Evolutionary conservation across 2,329 filamentous ascomycete genomes (phyloP), one percentile per base, ranked within the genome.

Genomic region (Penicillium glabrum): DNA sequence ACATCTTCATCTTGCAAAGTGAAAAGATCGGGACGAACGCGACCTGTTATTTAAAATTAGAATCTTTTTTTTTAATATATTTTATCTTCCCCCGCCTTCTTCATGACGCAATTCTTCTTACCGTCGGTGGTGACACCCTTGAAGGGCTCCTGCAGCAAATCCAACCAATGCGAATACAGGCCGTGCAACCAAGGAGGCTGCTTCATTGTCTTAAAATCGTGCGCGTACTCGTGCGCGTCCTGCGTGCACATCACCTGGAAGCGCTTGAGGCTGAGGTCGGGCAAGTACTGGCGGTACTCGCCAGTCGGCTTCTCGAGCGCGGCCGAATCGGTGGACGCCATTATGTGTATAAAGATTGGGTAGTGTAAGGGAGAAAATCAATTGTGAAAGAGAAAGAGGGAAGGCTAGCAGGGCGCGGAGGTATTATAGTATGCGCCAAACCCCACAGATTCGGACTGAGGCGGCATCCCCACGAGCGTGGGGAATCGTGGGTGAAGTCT

Each of bases 101-200:
- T 5, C 19, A 19, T 16, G 47, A 41, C 35, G 31, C 33, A 29
- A 37, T 48, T 13, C n/a, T 11, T 61, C 73, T 27, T 73, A 81
- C 88, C 89, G 61, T 91, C 86, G 11, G 73, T 85, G 0, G 89
- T 91, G 21, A 92, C 78, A 24, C 89, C 89, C 66, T 83, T 86
- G 70, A 85, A 91, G 0, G 89, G 88, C 72, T 90, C 87, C 54
- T 84, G 69, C 31, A 75, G 75, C 9, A 88, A 69, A 33, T 81
- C 75, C 48, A 77, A 69, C 85, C 86, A 88, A 67, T 86, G 83
- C 59, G 79, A 68, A 56, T 84, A 87, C 23, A 89, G 71, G 0
- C 76, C 83, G 63, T 88, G 81, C 16, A 91, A 74, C 88, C 88
- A 90, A 1, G 88, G 87, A 0, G 88, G 88, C 13, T 78, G 75